Percentiles rank a stretch among this genome's conserved stretches.
Evolutionary conservation across 106 monocot species (phyloP).

Genomic region (Dactylorhiza incarnata): DNA sequence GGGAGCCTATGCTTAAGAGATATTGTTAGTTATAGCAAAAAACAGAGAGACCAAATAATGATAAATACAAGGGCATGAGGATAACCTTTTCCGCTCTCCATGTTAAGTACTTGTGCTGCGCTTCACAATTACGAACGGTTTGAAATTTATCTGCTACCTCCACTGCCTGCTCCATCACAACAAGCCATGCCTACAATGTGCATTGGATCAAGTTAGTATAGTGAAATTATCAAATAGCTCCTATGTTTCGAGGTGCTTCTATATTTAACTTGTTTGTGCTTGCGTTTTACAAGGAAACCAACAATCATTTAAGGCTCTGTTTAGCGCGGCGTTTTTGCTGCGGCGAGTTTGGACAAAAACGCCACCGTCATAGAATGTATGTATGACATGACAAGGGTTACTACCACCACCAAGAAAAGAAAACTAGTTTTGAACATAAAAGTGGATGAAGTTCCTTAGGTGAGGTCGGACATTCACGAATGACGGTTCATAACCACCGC

Average conservation of each 20-base stretch:
- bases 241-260: not conserved
- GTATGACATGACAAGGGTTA: too few species aligned
- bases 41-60: not conserved
- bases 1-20: not conserved
- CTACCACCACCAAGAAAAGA: too few species aligned
- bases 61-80: not conserved
- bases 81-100: slow-evolving; percentile 96
- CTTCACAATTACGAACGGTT: slow-evolving; percentile 54
- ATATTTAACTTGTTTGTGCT: not conserved
- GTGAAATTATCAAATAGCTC: not conserved
- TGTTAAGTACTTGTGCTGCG: slow-evolving; percentile 88
- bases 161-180: slow-evolving; percentile 58
- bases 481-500: too few species aligned
- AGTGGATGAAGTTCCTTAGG: too few species aligned
- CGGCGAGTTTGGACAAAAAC: too few species aligned
- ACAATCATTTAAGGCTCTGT: not conserved
- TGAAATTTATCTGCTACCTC: slow-evolving; percentile 35
- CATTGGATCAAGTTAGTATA: not conserved
- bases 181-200: slow-evolving; percentile 66
- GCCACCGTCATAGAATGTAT: too few species aligned
- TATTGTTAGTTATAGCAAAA: not conserved
- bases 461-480: too few species aligned
- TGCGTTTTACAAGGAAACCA: not conserved
- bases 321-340: too few species aligned
- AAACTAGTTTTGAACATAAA: too few species aligned